These are phyloP conservation scores for Lentithecium fluviatile DNA, from an alignment of 495 filamentous ascomycete species.

Conservation along the genomic window DNA sequence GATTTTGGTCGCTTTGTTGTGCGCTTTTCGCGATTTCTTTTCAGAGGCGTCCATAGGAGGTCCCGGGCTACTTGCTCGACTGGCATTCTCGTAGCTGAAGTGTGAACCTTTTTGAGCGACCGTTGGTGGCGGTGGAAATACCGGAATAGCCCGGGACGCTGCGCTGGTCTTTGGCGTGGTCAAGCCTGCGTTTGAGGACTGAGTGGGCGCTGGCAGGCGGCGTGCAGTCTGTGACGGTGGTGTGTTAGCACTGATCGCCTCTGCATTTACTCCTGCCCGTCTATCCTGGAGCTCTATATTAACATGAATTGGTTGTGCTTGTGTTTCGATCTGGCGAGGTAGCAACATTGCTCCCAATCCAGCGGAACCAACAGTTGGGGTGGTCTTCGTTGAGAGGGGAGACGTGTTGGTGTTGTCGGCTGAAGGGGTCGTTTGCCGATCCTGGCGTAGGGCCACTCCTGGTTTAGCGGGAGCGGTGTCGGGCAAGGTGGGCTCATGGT, in stretches of 20 bases:
- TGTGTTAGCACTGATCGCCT: background rate
- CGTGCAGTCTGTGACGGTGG: conserved; percentile 1
- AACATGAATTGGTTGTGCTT: conserved; percentile 16
- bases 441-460: background rate
- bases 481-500: background rate
- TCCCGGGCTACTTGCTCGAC: conserved; percentile 16
- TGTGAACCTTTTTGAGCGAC: conserved; percentile 10
- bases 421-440: background rate
- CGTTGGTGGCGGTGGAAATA: conserved; percentile 20
- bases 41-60: conserved; percentile 1
- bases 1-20: conserved; percentile 19
- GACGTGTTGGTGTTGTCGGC: conserved; percentile 14
- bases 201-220: background rate
- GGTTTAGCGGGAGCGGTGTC: background rate
- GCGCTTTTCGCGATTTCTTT: conserved; percentile 14
- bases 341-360: conserved; percentile 29
- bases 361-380: conserved; percentile 32
- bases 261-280: background rate
- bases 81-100: conserved; percentile 1
- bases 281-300: conserved; percentile 23
- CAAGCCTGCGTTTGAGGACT: background rate
- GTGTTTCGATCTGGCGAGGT: conserved; percentile 18
- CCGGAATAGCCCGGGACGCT: background rate
- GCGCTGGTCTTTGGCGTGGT: background rate
- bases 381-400: conserved; percentile 24